Base-by-base conservation (phyloP, 176 grass and related monocot genomes). In the Olyra latifolia region DNA sequence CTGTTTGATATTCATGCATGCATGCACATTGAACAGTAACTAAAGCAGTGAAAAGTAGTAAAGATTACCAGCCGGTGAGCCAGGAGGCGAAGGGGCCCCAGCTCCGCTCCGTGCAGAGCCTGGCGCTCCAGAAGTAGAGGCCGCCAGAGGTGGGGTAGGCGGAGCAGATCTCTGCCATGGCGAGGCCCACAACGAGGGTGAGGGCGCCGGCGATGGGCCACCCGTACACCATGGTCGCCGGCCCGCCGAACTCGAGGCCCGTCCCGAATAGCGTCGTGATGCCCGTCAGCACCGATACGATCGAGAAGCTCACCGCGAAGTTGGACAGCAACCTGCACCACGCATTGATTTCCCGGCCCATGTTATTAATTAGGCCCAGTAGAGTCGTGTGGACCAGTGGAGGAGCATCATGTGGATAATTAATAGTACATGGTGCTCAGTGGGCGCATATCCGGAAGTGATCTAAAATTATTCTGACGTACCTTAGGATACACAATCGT, bases 111-210 rank as follows among this genome's bases (percentile, higher is more conserved):
- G 77, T 79, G 41, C 91, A 93, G 24, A 94, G 92, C 68, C 62
- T 86, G 20, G 95, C 89, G 55, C 95, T 94, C 89, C 91, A 97
- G 77, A 92, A 97, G 83, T 97, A 97, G 64, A 97, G 86, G 0
- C 92, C 95, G 3, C 89, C 92, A 1, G 95, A 97, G 24, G 95
- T 97, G 0, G 95, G 95, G 82, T 87, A 97, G 8, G 92, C 88
- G 23, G 95, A 97, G 71, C 95, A 97, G 20, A 97, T 92, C 89
- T 97, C 94, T 30, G 87, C 91, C 94, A 97, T 97, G 61, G 91
- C 82, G 2, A 97, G 78, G 2, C 94, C 94, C 1, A 97, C 87
- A 10, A 77, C 54, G 57, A 92, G 58, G 22, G 91, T 94, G 87
- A 97, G 92, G 23, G 41, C 27, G 13, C 91, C 94, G 17, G 94